Evolutionary conservation across 768 basidiomycete species (phyloP).

Genomic region (Leccinum longicurvipes): DNA sequence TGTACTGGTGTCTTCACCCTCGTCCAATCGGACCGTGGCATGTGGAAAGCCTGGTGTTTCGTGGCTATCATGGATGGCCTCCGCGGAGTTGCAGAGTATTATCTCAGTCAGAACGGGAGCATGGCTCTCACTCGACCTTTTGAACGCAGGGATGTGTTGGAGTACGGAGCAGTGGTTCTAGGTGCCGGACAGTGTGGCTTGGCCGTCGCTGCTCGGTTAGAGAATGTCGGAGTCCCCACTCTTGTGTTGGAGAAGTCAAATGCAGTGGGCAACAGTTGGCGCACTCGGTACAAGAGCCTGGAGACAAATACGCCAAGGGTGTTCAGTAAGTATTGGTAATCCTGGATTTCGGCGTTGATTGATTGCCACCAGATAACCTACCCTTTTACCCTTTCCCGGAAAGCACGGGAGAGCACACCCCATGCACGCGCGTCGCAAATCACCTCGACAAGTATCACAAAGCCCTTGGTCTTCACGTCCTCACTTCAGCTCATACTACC

Average conservation of each 20-base stretch:
- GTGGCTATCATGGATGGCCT: neutral
- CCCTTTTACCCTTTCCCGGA: neutral
- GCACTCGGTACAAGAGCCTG: slow-evolving; percentile 61
- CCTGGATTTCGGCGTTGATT: neutral
- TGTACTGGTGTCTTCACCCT: neutral
- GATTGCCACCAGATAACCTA: neutral
- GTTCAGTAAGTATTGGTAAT: slow-evolving; percentile 4
- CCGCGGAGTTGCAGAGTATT: neutral
- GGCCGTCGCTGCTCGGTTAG: slow-evolving; percentile 10
- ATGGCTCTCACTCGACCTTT: neutral
- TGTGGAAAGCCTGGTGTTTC: neutral
- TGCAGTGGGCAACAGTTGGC: slow-evolving; percentile 63
- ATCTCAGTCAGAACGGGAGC: neutral
- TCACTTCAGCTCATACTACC: neutral
- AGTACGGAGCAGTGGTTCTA: slow-evolving; percentile 45
- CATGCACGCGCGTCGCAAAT: neutral
- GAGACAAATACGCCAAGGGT: slow-evolving; percentile 8
- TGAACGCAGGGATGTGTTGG: neutral
- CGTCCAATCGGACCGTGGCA: neutral
- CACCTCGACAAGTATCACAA: slow-evolving; percentile 9
- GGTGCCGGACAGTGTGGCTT: slow-evolving; percentile 33
- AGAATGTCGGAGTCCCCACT: neutral
- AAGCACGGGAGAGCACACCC: neutral
- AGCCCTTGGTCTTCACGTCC: slow-evolving; percentile 2
- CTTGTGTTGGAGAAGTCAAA: slow-evolving; percentile 62